These are phyloP conservation scores for Ettlia oleoabundans DNA, from an alignment of 139 green algal genomes.

Conservation along the genomic window DNA sequence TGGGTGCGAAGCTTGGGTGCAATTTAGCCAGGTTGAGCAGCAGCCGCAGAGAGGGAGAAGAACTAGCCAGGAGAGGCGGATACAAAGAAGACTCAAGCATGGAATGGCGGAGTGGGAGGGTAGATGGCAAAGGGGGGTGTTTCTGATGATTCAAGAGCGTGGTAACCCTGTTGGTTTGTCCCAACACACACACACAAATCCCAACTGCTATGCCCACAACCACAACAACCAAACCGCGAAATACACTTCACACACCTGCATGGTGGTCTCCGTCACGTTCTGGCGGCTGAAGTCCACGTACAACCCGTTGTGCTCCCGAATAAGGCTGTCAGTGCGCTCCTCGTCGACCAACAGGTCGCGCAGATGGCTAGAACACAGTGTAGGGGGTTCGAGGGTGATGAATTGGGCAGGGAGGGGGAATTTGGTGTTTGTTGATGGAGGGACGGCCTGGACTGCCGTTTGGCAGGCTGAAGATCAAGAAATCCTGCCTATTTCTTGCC, in stretches of 20 bases:
- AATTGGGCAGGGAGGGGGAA: background rate
- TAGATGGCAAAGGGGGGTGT: background rate
- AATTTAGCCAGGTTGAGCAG: conserved; percentile 80
- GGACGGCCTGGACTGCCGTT: no score
- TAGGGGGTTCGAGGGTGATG: background rate
- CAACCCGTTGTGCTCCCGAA: conserved; percentile 90
- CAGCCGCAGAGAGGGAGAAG: conserved; percentile 79
- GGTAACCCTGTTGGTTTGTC: no score
- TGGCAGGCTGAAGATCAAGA: no score
- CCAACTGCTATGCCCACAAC: no score
- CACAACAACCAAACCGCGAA: no score
- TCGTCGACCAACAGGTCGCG: conserved; percentile 87
- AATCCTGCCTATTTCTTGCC: no score
- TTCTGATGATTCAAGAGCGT: background rate
- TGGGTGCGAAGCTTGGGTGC: no score
- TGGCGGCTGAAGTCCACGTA: conserved; percentile 93
- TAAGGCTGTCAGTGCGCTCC: conserved; percentile 75
- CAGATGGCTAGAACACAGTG: conserved; percentile 75
- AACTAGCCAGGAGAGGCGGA: background rate
- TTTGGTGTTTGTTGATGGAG: background rate
- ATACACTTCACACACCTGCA: conserved; percentile 34
- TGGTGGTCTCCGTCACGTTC: conserved; percentile 70
- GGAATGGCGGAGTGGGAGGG: background rate
- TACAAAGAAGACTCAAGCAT: background rate
- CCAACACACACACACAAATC: no score